phyloP scores from a whole-genome alignment of 2,329 filamentous ascomycete genomes.

The Gremmenia infestans region DNA sequence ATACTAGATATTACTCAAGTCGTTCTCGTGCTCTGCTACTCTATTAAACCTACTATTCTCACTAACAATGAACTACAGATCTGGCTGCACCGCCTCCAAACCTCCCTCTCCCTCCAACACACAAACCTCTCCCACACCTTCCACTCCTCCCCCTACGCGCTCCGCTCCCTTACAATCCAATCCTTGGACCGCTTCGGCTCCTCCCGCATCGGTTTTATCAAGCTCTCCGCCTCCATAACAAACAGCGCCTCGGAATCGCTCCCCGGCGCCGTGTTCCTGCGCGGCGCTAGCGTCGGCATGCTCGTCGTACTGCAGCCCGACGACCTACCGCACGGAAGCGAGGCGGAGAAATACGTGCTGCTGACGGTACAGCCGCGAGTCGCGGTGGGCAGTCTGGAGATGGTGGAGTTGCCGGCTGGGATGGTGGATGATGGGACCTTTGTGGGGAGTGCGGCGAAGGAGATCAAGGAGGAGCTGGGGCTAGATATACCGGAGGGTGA shows the following conservation, averaged over 20 bases:
- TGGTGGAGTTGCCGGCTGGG: constrained; percentile 54
- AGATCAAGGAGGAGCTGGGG: constrained; percentile 57
- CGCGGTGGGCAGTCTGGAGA: constrained; percentile 48
- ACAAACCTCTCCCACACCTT: constrained; percentile 43
- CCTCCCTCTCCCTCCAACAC: constrained; percentile 20
- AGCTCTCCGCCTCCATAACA: constrained; percentile 44
- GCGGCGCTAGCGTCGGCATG: constrained; percentile 57
- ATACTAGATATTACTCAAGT: neutral
- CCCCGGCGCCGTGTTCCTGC: constrained; percentile 51
- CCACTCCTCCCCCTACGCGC: constrained; percentile 47
- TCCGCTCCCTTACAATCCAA: constrained; percentile 48
- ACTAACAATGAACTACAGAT: constrained; percentile 10
- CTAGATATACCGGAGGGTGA: constrained; percentile 47
- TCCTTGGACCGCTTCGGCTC: constrained; percentile 48
- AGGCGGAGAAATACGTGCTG: constrained; percentile 49
- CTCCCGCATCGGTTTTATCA: constrained; percentile 50
- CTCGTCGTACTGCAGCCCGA: constrained; percentile 43
- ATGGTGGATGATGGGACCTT: constrained; percentile 55
- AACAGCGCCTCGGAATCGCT: constrained; percentile 46
- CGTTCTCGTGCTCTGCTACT: neutral
- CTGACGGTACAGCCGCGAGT: constrained; percentile 57
- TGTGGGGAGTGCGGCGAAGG: constrained; percentile 51
- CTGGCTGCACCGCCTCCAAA: constrained; percentile 22
- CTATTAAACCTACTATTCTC: no score
- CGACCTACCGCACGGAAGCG: constrained; percentile 34